Conservation (phyloP, 441 rosid genomes). For the Populus tomentosa region DNA sequence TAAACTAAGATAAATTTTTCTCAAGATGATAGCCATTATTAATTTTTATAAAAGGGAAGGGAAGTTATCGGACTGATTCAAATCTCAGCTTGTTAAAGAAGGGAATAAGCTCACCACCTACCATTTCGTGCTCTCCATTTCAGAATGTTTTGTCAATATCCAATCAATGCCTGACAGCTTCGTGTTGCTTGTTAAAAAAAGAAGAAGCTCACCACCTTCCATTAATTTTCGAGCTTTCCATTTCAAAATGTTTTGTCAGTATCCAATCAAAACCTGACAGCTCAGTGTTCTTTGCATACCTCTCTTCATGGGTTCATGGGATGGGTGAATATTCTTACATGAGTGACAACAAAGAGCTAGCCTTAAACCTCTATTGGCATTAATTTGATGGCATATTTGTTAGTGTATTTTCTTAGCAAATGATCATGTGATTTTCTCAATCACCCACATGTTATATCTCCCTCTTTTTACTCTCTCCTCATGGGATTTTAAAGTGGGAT, state of each 20-base stretch:
- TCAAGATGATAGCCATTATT: too few species aligned
- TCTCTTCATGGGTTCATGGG: slow-evolving; percentile 25
- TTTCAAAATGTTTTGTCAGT: slow-evolving; percentile 7
- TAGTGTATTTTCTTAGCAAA: background rate
- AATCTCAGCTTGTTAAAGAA: slow-evolving; percentile 35
- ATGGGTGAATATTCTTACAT: slow-evolving; percentile 23
- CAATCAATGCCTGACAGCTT: slow-evolving; percentile 42
- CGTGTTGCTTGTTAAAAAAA: slow-evolving; percentile 21
- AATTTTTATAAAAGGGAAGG: slow-evolving; percentile 14
- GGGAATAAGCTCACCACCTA: slow-evolving; percentile 25
- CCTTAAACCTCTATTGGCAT: slow-evolving; percentile 12
- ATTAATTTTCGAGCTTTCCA: slow-evolving; percentile 28
- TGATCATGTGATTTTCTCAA: slow-evolving; percentile 36
- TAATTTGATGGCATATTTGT: background rate
- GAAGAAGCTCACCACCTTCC: slow-evolving; percentile 29
- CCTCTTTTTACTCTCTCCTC: slow-evolving; percentile 17
- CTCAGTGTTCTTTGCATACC: slow-evolving; percentile 32
- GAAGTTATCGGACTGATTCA: slow-evolving; percentile 40
- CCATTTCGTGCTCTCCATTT: slow-evolving; percentile 33
- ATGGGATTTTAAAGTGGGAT: background rate
- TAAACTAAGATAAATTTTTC: too few species aligned
- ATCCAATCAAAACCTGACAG: slow-evolving; percentile 40
- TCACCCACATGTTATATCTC: slow-evolving; percentile 26
- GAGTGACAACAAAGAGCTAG: slow-evolving; percentile 16
- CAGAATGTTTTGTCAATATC: slow-evolving; percentile 5